A percentile compares a stretch with the other conserved stretches of the same genome.
Conservation (phyloP, 495 filamentous ascomycete species). For the Penicillium turbatum region DNA sequence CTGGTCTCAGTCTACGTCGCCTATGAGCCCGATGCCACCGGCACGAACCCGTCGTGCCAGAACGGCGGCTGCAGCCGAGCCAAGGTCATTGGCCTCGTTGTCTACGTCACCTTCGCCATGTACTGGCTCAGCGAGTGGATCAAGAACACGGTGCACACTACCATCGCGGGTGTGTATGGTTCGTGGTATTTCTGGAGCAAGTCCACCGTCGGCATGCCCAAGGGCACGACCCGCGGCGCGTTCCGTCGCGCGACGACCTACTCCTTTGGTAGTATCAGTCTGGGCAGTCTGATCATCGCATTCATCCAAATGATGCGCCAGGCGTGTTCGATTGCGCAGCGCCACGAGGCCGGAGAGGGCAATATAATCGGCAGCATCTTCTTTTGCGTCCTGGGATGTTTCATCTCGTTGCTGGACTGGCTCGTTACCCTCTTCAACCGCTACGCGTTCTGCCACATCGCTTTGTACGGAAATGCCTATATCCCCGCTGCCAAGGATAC, state of each 20-base stretch:
- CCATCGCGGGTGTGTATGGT: conserved; percentile 83
- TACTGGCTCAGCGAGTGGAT: conserved; percentile 92
- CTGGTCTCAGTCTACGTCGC: conserved; percentile 69
- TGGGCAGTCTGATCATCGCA: conserved; percentile 82
- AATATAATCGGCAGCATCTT: conserved; percentile 63
- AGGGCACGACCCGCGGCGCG: conserved; percentile 66
- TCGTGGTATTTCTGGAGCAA: conserved; percentile 83
- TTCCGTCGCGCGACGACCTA: conserved; percentile 76
- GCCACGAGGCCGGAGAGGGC: conserved; percentile 58
- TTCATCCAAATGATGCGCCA: conserved; percentile 81
- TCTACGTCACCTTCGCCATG: conserved; percentile 82
- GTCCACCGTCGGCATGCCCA: conserved; percentile 61
- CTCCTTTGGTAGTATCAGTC: conserved; percentile 84
- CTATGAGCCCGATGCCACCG: conserved; percentile 56
- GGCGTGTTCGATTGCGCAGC: conserved; percentile 66
- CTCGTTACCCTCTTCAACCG: conserved; percentile 64
- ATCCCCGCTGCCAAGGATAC: conserved; percentile 82
- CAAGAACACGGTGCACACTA: conserved; percentile 88
- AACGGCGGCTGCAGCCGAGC: conserved; percentile 66
- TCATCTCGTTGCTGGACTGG: conserved; percentile 80
- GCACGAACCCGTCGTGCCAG: conserved; percentile 60
- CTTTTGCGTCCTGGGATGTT: conserved; percentile 67
- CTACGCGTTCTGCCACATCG: conserved; percentile 90
- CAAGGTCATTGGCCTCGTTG: conserved; percentile 77
- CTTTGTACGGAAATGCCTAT: conserved; percentile 84